Evolutionary conservation across 1,284 basidiomycete species (phyloP), one percentile per base, ranked within the genome.

Genomic region (Wolfiporia cocos): DNA sequence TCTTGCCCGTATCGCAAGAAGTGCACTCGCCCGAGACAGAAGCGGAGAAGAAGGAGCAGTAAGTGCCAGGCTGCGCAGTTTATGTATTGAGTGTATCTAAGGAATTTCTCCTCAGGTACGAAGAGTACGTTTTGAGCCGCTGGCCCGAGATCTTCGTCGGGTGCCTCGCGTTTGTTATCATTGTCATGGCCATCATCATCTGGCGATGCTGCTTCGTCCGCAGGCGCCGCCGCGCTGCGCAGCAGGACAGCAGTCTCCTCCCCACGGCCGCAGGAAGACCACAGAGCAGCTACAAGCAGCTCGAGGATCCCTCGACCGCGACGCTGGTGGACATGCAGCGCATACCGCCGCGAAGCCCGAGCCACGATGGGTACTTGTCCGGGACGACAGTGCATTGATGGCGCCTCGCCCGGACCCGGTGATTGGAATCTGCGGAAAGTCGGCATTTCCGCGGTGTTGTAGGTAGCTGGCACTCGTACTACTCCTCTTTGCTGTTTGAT

Each of bases 121-220:
- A 83, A 55, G 84, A 82, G 58, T 66, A 73, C 65, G 67, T 87
- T 20, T 71, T 86, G 46, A 80, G 78, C 52, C 76, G 71, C 34
- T 86, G 84, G 85, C 84, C 85, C 0, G 81, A 86, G 54, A 87
- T 87, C 55, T 69, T 87, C 46, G 51, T 71, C 20, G 84, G 82
- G 28, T 81, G 78, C 51, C 64, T 87, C 29, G 59, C 67, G 3
- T 66, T 78, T 46, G 61, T 82, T 17, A 35, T 74, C 22, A 51
- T 76, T 39, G 50, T 76, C 34, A 49, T 73, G 37, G 73, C 72
- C 12, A 65, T 72, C 46, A 71, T 73, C 51, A 51, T 83, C 31
- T 84, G 80, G 78, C 69, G 71, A 39, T 86, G 79, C 61, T 86
- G 84, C 61, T 74, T 74, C 53, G 5, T 10, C 12, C 15, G 22